Evolutionary conservation across 2,329 filamentous ascomycete species (phyloP).

Genomic region (Aspergillus novoparasiticus): DNA sequence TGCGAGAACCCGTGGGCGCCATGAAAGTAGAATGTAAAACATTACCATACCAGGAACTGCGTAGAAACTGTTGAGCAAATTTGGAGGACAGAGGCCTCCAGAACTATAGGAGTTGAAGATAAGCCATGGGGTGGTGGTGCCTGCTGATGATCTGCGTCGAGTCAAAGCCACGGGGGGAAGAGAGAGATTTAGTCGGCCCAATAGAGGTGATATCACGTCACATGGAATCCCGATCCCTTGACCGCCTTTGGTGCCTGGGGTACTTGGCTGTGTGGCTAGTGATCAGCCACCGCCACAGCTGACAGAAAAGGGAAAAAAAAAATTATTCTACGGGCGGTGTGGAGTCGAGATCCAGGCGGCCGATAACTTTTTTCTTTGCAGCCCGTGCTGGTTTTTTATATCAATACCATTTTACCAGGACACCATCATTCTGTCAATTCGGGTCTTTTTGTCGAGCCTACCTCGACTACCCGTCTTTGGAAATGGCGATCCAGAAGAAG

Average conservation of each 20-base stretch:
- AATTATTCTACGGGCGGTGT: constrained; percentile 16
- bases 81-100: constrained; percentile 10
- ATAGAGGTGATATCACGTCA: constrained; percentile 36
- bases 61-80: background rate
- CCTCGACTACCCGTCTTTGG: constrained; percentile 27
- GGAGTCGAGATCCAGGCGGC: constrained; percentile 14
- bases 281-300: constrained; percentile 18
- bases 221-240: constrained; percentile 26
- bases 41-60: constrained; percentile 30
- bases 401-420: background rate
- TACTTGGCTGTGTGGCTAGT: constrained; percentile 14
- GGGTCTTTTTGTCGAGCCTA: constrained; percentile 25
- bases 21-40: constrained; percentile 35
- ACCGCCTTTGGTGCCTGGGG: constrained; percentile 30
- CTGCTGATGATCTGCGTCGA: constrained; percentile 2
- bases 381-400: constrained; percentile 24
- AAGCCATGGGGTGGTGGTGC: constrained; percentile 2
- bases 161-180: background rate
- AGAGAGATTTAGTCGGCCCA: constrained; percentile 4
- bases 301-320: constrained; percentile 19
- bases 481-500: constrained; percentile 97
- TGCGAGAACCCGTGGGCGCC: constrained; percentile 46
- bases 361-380: constrained; percentile 29
- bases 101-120: constrained; percentile 11
- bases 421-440: constrained; percentile 10